Evolutionary conservation across 768 basidiomycete genomes (phyloP).

Genomic region (Omphalotus guepiniiformis): DNA sequence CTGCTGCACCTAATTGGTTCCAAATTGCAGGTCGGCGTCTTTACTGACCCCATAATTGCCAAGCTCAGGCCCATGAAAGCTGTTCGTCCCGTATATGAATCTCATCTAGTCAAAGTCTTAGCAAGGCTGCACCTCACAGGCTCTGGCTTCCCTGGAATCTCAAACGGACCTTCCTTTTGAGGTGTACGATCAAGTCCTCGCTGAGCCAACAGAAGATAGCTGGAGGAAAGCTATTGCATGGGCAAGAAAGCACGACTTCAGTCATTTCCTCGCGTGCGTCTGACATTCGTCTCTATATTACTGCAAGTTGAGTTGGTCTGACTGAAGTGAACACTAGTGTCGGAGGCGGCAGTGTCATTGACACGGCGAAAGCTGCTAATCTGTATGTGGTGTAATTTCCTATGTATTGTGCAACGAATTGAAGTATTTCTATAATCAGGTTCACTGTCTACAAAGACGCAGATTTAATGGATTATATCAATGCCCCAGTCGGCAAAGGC

Average conservation of each 20-base stretch:
- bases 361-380: slow-evolving; percentile 95
- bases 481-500: slow-evolving; percentile 93
- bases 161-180: slow-evolving; percentile 76
- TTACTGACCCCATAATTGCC: slow-evolving; percentile 85
- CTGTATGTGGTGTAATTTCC: slow-evolving; percentile 40
- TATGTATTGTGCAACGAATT: neutral
- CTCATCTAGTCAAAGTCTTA: neutral
- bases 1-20: slow-evolving; percentile 7
- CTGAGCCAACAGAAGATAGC: slow-evolving; percentile 91
- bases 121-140: slow-evolving; percentile 34
- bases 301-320: no score
- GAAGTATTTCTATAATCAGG: no score
- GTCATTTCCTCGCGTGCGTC: slow-evolving; percentile 84
- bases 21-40: slow-evolving; percentile 75
- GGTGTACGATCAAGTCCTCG: slow-evolving; percentile 74
- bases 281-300: slow-evolving; percentile 12
- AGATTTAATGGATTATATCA: slow-evolving; percentile 94
- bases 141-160: slow-evolving; percentile 73
- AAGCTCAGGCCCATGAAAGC: slow-evolving; percentile 79
- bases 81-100: slow-evolving; percentile 37
- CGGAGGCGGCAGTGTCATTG: slow-evolving; percentile 93
- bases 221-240: slow-evolving; percentile 88
- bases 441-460: slow-evolving; percentile 91
- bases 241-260: slow-evolving; percentile 83
- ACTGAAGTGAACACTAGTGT: slow-evolving; percentile 41